These are phyloP conservation scores for Trifolium fragiferum DNA, from an alignment of 306 rosid species.

Conservation along the genomic window DNA sequence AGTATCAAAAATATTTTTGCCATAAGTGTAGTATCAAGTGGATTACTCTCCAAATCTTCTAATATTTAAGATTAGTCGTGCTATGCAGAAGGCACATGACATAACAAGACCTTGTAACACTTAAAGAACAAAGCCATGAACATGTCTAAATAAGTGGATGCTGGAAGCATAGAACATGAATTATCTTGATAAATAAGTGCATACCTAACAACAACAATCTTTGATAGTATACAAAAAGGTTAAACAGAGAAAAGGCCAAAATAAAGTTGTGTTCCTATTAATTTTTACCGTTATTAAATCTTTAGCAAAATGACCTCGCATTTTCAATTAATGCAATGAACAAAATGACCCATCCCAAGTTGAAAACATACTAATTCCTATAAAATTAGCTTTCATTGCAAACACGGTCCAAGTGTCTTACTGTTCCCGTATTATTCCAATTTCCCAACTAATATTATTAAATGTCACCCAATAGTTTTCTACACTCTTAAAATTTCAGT, in stretches of 20 bases:
- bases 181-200: neutral
- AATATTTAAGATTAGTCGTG: conserved; percentile 16
- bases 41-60: conserved; percentile 5
- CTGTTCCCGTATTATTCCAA: neutral
- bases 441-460: no score
- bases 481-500: neutral
- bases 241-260: neutral
- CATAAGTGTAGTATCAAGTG: neutral
- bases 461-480: neutral
- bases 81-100: conserved; percentile 30
- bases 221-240: neutral
- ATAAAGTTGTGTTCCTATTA: conserved; percentile 3
- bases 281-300: neutral
- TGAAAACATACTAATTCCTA: neutral
- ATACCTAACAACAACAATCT: neutral
- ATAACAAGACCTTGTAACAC: conserved; percentile 14
- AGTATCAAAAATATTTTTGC: neutral
- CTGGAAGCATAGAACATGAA: neutral
- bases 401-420: neutral
- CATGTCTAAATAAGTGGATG: neutral
- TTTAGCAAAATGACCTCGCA: conserved; percentile 8
- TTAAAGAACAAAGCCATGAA: conserved; percentile 20
- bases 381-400: neutral
- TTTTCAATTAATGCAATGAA: conserved; percentile 12
- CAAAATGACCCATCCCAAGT: neutral